Percentiles rank a stretch among this genome's conserved stretches.
phyloP scores from a whole-genome alignment of 495 filamentous ascomycete species.

The Aspergillus hancockii region DNA sequence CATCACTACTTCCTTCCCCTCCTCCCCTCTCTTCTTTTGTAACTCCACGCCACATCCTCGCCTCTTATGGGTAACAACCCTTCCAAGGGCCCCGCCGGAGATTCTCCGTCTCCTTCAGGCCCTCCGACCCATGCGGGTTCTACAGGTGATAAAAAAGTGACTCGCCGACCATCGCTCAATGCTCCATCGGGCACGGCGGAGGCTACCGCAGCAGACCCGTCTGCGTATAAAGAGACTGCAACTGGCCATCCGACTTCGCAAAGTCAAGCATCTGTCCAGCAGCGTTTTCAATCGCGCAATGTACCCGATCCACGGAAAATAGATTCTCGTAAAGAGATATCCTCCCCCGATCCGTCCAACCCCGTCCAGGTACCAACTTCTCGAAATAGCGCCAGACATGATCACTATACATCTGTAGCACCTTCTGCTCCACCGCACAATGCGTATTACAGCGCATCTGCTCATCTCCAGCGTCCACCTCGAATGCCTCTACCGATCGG shows the following conservation, averaged over 20 bases:
- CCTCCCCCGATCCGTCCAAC: constrained; percentile 40
- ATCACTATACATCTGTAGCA: constrained; percentile 31
- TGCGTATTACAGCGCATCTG: constrained; percentile 51
- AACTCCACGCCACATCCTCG: constrained; percentile 4
- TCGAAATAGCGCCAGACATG: constrained; percentile 34
- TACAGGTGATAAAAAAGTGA: constrained; percentile 37
- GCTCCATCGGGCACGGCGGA: constrained; percentile 38
- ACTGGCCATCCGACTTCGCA: constrained; percentile 42
- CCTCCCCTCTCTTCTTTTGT: constrained; percentile 3
- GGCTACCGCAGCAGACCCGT: constrained; percentile 43
- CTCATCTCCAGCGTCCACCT: constrained; percentile 71
- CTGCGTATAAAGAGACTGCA: constrained; percentile 43
- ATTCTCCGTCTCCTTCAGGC: constrained; percentile 29
- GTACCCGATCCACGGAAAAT: constrained; percentile 26
- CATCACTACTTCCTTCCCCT: constrained; percentile 7
- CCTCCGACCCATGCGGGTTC: constrained; percentile 27
- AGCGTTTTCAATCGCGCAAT: constrained; percentile 43
- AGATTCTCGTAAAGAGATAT: constrained; percentile 28
- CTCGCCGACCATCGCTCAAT: constrained; percentile 43
- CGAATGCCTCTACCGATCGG: constrained; percentile 89
- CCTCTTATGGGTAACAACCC: constrained; percentile 52
- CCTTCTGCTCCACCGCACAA: constrained; percentile 49
- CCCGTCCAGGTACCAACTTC: constrained; percentile 54
- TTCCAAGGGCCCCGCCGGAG: constrained; percentile 46
- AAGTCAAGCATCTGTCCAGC: constrained; percentile 36